These are phyloP conservation scores for Lipomyces anomalus DNA, from an alignment of 805 yeast species.

Conservation along the genomic window DNA sequence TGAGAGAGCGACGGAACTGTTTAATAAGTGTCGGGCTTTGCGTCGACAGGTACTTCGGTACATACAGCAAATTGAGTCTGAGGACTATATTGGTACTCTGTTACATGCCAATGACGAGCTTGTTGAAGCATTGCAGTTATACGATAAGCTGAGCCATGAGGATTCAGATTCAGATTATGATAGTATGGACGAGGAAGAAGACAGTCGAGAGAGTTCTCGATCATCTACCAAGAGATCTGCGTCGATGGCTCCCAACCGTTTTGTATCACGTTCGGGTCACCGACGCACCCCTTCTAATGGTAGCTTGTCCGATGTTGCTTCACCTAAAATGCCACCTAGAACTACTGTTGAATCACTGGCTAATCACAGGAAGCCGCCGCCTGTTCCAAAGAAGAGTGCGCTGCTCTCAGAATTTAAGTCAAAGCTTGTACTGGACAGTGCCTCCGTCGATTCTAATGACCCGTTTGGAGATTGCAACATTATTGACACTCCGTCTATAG, in stretches of 20 bases:
- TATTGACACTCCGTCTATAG: constrained; percentile 21
- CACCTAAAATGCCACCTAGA: constrained; percentile 1
- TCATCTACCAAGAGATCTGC: background rate
- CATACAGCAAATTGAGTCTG: constrained; percentile 76
- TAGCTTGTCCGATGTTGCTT: too few relatives aligned
- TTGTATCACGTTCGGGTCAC: too few relatives aligned
- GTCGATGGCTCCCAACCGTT: background rate
- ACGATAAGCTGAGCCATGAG: constrained; percentile 50
- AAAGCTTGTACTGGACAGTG: constrained; percentile 19
- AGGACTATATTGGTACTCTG: constrained; percentile 80
- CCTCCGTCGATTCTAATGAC: constrained; percentile 26
- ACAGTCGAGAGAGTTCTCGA: constrained; percentile 4
- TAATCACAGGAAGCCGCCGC: constrained; percentile 25
- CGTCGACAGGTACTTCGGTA: constrained; percentile 76
- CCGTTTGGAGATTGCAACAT: constrained; percentile 52
- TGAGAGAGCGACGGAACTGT: constrained; percentile 52
- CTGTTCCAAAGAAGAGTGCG: constrained; percentile 23
- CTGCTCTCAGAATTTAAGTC: constrained; percentile 14
- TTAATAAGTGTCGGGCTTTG: constrained; percentile 66
- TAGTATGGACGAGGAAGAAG: constrained; percentile 37
- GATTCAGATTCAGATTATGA: constrained; percentile 42
- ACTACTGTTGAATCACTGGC: constrained; percentile 22
- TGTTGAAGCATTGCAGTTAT: constrained; percentile 63
- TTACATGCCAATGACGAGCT: constrained; percentile 87
- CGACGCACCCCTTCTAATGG: constrained; percentile 8